Percentiles rank a stretch among this genome's conserved stretches.
These are phyloP conservation scores for Zymoseptoria ardabiliae DNA, from an alignment of 2,329 filamentous ascomycete species.

Conservation along the genomic window DNA sequence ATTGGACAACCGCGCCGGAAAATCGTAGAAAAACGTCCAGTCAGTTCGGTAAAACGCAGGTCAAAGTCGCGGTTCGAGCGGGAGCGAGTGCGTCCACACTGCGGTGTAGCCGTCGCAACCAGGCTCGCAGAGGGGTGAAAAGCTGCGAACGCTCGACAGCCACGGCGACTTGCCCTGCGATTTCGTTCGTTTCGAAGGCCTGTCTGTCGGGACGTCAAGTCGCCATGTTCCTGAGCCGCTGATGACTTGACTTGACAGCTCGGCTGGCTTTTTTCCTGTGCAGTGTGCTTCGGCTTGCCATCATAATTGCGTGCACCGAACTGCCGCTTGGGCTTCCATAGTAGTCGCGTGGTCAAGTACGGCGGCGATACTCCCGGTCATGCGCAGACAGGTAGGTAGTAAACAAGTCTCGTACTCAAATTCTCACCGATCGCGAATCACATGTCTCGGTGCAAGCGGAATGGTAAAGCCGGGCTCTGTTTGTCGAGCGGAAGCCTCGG, in stretches of 20 bases:
- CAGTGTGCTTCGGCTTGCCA: not conserved
- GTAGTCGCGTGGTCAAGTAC: not conserved
- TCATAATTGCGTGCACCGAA: not conserved
- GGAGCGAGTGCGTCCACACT: not conserved
- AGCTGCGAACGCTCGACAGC: not conserved
- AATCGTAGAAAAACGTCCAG: not conserved
- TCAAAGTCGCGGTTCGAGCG: not conserved
- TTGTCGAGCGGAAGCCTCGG: not conserved
- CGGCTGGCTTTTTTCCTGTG: not conserved
- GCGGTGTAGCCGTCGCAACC: not conserved
- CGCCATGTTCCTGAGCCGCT: not conserved
- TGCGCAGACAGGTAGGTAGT: not conserved
- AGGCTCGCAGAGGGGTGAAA: not conserved
- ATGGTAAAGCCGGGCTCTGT: not conserved
- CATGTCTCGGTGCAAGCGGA: not conserved
- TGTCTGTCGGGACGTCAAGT: not conserved
- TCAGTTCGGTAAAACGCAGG: not conserved
- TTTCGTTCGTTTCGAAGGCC: not conserved
- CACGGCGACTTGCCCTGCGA: not conserved
- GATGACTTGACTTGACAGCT: not conserved
- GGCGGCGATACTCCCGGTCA: not conserved
- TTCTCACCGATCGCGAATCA: not conserved
- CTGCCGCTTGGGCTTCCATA: not conserved
- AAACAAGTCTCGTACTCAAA: not conserved
- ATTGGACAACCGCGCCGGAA: not conserved